Base-by-base conservation (phyloP, 1,284 basidiomycete genomes). In the Vanrija sp. region DNA sequence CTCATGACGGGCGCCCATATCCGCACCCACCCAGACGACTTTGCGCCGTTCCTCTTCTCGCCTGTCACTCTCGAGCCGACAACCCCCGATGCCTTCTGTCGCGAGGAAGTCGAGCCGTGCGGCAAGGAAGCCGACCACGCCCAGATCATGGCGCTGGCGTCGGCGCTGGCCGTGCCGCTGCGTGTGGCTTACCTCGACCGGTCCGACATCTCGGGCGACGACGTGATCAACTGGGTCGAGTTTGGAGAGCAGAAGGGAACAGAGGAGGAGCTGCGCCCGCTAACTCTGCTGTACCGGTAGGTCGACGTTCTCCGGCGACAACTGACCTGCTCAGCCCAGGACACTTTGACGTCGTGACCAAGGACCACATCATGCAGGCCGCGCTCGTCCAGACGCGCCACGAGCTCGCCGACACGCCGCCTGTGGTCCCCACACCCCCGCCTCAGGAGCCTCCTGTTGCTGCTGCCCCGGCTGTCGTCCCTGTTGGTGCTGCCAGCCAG, bases 71-170 rank as follows among this genome's bases (percentile, higher is more conserved):
- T 83, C 38, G 81, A 84, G 46, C 80, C 74, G 3, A 80, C 89
- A 66, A 77, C 79, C 3, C 78, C 85, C 6, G 79, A 81, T 7
- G 80, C 83, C 10, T 94, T 92, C 73, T 91, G 89, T 69, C 81
- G 84, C 63, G 79, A 81, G 46, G 84, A 86, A 60, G 90, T 94
- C 28, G 89, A 93, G 62, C 84, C 88, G 1, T 80, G 85, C 46
- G 86, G 88, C 15, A 87, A 86, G 68, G 90, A 94, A 79, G 90
- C 90, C 84, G 91, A 94, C 64, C 86, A 94, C 64, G 85, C 89
- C 19, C 88, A 91, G 67, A 88, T 94, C 62, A 84, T 83, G 54
- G 91, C 91, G 0, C 79, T 95, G 7, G 83, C 86, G 14, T 80
- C 83, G 45, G 87, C 86, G 0, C 76, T 93, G 28, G 77, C 81